These are phyloP conservation scores for Rhodotorula glutinis DNA, from an alignment of 1,284 basidiomycete genomes.

Conservation along the genomic window DNA sequence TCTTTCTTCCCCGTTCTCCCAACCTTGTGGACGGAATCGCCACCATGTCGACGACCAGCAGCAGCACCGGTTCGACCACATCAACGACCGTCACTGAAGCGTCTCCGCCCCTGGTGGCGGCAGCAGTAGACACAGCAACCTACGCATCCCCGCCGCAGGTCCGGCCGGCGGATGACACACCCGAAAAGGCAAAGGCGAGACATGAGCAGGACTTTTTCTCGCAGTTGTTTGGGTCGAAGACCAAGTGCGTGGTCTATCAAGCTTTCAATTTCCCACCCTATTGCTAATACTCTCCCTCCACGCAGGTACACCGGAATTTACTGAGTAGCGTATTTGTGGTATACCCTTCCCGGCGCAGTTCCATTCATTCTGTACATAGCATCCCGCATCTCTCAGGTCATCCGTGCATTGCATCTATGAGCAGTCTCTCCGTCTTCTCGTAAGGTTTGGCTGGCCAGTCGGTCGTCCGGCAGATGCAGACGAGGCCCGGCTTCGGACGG, in stretches of 20 bases:
- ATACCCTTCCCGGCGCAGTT: too few species aligned
- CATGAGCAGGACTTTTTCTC: conserved; percentile 21
- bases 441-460: too few species aligned
- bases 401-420: not conserved
- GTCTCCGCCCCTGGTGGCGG: not conserved
- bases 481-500: too few species aligned
- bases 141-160: too few species aligned
- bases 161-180: not conserved
- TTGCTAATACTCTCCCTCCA: too few species aligned
- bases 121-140: too few species aligned
- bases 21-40: not conserved
- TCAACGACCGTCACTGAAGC: not conserved
- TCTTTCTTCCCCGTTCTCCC: too few species aligned
- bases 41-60: conserved; percentile 2
- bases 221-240: conserved; percentile 14
- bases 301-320: conserved; percentile 8
- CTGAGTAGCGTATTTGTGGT: not conserved
- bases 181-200: not conserved
- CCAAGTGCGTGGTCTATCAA: not conserved
- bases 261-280: accelerated
- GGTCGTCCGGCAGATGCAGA: too few species aligned
- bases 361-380: not conserved
- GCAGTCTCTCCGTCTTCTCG: not conserved
- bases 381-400: not conserved
- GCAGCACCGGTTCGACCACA: conserved; percentile 5